These are phyloP conservation scores for Tetrahymena borealis DNA, from an alignment of 73 alveolate genomes.

Conservation along the genomic window DNA sequence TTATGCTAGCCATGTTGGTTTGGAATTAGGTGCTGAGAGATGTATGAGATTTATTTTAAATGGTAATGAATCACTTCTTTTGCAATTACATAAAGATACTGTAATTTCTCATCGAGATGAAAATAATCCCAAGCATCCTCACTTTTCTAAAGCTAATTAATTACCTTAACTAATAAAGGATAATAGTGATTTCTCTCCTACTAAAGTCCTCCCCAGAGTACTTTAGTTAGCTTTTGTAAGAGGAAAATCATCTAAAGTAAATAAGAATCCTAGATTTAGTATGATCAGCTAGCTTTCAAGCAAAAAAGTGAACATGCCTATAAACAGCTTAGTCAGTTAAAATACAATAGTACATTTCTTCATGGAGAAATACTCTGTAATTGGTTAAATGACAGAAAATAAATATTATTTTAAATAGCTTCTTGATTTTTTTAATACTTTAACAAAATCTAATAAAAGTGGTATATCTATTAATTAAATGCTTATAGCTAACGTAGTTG, in stretches of 20 bases:
- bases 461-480: neutral
- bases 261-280: neutral
- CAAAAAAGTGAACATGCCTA: neutral
- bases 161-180: neutral
- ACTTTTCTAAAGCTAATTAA: neutral
- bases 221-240: neutral
- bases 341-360: neutral
- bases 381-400: neutral
- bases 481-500: neutral
- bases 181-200: neutral
- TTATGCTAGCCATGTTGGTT: neutral
- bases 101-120: neutral
- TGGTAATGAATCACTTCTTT: neutral
- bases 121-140: neutral
- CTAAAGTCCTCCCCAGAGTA: neutral
- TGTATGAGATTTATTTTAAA: neutral
- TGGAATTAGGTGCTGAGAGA: neutral
- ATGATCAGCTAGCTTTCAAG: neutral
- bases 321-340: neutral
- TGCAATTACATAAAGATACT: neutral
- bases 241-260: neutral
- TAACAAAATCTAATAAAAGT: neutral
- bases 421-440: neutral
- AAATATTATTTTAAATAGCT: neutral
- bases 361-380: neutral